These are phyloP conservation scores for Marasmius sp. DNA, from an alignment of 1,284 basidiomycete species.

Conservation along the genomic window DNA sequence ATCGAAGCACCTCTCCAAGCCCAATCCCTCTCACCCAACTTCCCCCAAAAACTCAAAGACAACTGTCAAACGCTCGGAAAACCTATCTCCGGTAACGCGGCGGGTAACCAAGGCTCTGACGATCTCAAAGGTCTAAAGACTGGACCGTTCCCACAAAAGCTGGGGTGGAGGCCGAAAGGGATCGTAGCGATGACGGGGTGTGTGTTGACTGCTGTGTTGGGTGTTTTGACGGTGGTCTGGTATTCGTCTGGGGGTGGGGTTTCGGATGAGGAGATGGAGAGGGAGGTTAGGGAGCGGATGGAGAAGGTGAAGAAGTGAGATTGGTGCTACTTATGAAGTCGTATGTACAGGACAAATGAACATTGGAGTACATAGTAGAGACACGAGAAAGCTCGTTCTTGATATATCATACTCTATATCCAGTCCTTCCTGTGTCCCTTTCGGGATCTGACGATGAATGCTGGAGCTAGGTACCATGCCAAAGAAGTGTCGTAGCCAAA, in stretches of 20 bases:
- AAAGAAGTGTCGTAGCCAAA: too few species aligned
- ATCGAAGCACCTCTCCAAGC: conserved; percentile 72
- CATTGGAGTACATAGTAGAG: too few species aligned
- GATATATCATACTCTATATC: too few species aligned
- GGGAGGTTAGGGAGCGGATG: conserved; percentile 55
- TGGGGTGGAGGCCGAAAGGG: conserved; percentile 81
- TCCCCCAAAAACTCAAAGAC: conserved; percentile 59
- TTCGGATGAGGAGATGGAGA: conserved; percentile 77
- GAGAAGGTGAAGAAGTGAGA: conserved; percentile 46
- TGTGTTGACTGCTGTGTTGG: conserved; percentile 73
- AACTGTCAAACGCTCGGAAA: conserved; percentile 70
- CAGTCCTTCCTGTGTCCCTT: too few species aligned
- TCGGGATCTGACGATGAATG: too few species aligned
- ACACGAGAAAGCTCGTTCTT: too few species aligned
- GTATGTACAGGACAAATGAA: too few species aligned
- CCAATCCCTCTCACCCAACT: conserved; percentile 43
- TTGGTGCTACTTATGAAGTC: too few species aligned
- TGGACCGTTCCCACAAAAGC: conserved; percentile 69
- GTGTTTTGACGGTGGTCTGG: conserved; percentile 81
- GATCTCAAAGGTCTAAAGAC: conserved; percentile 62
- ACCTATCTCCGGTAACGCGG: conserved; percentile 77
- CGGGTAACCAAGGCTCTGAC: conserved; percentile 61
- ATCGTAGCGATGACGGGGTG: conserved; percentile 83
- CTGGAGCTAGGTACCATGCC: too few species aligned
- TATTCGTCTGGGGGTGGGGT: conserved; percentile 69